Base-by-base conservation (phyloP, 805 yeast genomes). In the Spathaspora boniae region DNA sequence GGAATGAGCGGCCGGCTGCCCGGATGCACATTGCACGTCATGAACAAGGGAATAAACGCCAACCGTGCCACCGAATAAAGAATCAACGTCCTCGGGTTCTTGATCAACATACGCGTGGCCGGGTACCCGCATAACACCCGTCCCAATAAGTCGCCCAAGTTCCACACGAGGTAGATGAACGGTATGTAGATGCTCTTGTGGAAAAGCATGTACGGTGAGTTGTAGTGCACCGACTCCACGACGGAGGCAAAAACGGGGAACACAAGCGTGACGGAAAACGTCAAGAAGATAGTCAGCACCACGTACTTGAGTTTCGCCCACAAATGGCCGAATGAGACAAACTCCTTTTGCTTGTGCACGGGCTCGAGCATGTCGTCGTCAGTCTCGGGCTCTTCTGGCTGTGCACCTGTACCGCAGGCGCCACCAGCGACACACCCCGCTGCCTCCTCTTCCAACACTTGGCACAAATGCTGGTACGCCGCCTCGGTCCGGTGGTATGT, bases 221-320 rank as follows among this genome's bases (percentile, higher is more conserved):
- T 60, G 4, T 32, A 40, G 44, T 70, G 63, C 3, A 44, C 72
- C 3, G 86, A 80, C 30, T 72, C 68, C 7, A 80, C 78, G 11
- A 68, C 68, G 6, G 89, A 76, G 6, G 97, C 96, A 71, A 87
- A 91, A 1, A 89, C 91, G 0, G 98, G 96, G 65, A 88, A 91
- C 12, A 78, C 62, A 39, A 91, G 67, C 0, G 97, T 83, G 16
- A 84, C 69, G 6, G 80, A 63, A 53, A 91, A 88, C 0, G 87
- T 78, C 30, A 80, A 51, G 49, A 87, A 80, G 14, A 91, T 85
- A 1, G 95, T 70, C 41, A 74, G 51, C 1, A 78, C 88, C 23
- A 88, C 76, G 38, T 60, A 69, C 42, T 76, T 71, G 33, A 91
- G 65, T 47, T 83, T 82, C 2, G 60, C 40, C 74, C 86, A 82